These are phyloP conservation scores for Entomortierella beljakovae DNA, from an alignment of 192 early-diverging fungal genomes.

Conservation along the genomic window DNA sequence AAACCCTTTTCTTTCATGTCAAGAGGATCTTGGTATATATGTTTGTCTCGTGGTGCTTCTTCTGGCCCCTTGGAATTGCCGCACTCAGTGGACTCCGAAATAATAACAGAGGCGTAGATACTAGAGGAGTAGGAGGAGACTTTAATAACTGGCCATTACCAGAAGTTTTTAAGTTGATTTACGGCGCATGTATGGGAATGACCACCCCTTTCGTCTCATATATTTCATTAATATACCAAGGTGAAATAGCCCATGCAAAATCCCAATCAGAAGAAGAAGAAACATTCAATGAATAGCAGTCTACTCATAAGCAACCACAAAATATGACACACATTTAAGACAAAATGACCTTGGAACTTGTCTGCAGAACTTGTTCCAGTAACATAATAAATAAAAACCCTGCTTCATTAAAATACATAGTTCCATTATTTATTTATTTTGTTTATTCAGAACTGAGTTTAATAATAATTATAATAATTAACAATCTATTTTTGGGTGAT, in stretches of 20 bases:
- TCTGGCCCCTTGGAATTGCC: conserved; percentile 37
- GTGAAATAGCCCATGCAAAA: conserved; percentile 5
- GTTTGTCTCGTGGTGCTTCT: conserved; percentile 11
- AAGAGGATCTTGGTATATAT: conserved; percentile 4
- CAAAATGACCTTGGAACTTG: too few species aligned
- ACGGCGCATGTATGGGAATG: conserved; percentile 9
- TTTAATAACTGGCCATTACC: conserved; percentile 41
- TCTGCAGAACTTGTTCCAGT: too few species aligned
- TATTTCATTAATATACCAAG: conserved; percentile 22
- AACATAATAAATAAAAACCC: too few species aligned
- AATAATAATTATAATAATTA: too few species aligned
- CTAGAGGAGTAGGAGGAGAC: conserved; percentile 8
- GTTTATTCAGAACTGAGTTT: too few species aligned
- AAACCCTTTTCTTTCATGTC: conserved; percentile 9
- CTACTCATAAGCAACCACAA: too few species aligned
- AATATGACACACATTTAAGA: too few species aligned
- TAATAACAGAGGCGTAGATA: conserved; percentile 9
- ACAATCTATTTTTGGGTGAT: too few species aligned
- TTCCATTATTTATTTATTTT: too few species aligned
- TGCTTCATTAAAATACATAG: too few species aligned
- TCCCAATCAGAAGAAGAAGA: neutral
- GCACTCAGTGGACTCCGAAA: conserved; percentile 23
- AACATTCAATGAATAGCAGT: neutral
- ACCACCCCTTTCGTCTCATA: conserved; percentile 33
- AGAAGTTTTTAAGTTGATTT: conserved; percentile 36